Conservation (phyloP, 805 yeast genomes). For the Suhomyces xylopsoci region DNA sequence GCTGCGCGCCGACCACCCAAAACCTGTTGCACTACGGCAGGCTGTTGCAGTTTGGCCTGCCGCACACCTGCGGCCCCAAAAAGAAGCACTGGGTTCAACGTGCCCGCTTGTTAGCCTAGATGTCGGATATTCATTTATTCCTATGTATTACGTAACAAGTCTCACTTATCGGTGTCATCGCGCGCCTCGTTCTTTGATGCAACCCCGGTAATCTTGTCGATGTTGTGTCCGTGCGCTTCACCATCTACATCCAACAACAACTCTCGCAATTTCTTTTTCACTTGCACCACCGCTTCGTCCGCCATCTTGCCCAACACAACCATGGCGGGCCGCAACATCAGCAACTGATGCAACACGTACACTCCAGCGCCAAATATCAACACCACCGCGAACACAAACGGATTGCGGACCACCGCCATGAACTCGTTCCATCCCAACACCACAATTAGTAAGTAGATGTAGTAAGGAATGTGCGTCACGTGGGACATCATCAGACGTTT, state of each 20-base stretch:
- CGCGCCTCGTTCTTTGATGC: neutral
- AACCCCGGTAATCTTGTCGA: constrained; percentile 1
- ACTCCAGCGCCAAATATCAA: constrained; percentile 57
- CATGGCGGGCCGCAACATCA: constrained; percentile 73
- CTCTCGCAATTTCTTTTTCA: constrained; percentile 58
- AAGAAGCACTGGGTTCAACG: neutral
- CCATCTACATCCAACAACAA: constrained; percentile 43
- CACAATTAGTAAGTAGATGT: constrained; percentile 67
- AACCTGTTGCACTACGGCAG: neutral
- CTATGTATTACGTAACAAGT: neutral
- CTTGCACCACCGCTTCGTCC: constrained; percentile 54
- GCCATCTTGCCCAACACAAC: constrained; percentile 55
- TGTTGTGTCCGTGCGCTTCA: neutral
- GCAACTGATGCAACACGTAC: constrained; percentile 66
- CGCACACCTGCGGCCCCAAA: neutral
- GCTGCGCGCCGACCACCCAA: neutral
- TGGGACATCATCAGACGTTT: constrained; percentile 80
- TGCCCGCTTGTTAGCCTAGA: neutral
- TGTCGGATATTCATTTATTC: neutral
- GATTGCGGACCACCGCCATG: constrained; percentile 81
- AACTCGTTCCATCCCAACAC: constrained; percentile 96
- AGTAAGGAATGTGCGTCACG: constrained; percentile 77
- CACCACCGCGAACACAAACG: constrained; percentile 67
- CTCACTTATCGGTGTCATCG: neutral
- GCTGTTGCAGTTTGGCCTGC: neutral